Base-by-base conservation (phyloP, 2,329 filamentous ascomycete genomes). In the Massarina eburnea region DNA sequence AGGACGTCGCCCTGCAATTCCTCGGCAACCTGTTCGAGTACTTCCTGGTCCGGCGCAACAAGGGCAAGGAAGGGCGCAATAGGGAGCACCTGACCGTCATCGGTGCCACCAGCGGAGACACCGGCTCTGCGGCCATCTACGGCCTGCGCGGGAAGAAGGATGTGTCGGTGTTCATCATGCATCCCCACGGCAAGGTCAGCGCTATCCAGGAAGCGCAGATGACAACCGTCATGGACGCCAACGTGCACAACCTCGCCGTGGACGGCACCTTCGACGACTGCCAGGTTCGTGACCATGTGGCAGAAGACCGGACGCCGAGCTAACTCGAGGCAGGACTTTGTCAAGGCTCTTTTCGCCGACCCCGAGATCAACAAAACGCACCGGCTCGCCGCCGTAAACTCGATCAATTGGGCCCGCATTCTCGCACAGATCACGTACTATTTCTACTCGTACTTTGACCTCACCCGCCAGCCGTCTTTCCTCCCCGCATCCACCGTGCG, bases 361-460 rank as follows among this genome's bases (percentile, higher is more conserved):
- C 78, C 86, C 2, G 84, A 91, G 44, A 87, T 89, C 68, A 97
- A 97, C 77, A 76, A 80, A 58, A 84, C 82, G 2, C 83, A 92
- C 64, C 90, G 89, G 57, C 85, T 97, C 34, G 92, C 88, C 32
- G 92, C 94, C 34, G 90, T 97, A 57, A 97, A 97, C 77, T 94
- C 88, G 36, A 97, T 97, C 75, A 97, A 97, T 76, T 96, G 87
- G 82, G 88, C 91, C 2, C 82, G 94, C 59, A 97, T 99, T 58
- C 81, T 99, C 29, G 92, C 94, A 10, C 94, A 99, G 75, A 96
- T 95, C 54, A 90, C 89, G 49, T 97, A 96, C 80, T 99, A 96
- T 79, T 95, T 96, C 77, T 80, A 94, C 72, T 85, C 94, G 10
- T 97, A 97, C 79, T 96, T 96, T 73, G 76, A 85, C 12, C 83